phyloP scores from a whole-genome alignment of 2,329 filamentous ascomycete genomes.

The Talaromyces amestolkiae region DNA sequence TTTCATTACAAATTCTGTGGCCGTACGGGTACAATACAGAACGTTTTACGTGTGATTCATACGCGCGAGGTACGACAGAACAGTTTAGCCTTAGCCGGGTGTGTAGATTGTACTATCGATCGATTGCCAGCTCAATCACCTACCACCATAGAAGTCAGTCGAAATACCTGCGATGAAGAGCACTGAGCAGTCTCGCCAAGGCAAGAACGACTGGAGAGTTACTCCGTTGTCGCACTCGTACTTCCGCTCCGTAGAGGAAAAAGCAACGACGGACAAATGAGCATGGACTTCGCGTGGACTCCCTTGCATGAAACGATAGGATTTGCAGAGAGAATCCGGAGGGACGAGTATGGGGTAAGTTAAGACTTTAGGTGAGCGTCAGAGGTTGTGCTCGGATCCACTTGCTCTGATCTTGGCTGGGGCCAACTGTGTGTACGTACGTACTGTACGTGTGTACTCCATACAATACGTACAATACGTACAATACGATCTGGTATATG shows the following conservation, averaged over 20 bases:
- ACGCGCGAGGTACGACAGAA: neutral
- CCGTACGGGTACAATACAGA: neutral
- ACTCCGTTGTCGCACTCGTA: constrained; percentile 1
- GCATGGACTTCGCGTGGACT: constrained; percentile 17
- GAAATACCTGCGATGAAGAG: neutral
- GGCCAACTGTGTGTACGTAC: neutral
- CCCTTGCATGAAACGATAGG: constrained; percentile 16
- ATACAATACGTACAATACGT: neutral
- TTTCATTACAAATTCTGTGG: neutral
- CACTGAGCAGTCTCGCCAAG: neutral
- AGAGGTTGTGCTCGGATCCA: constrained; percentile 5
- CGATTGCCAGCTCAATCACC: neutral
- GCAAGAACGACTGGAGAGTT: neutral
- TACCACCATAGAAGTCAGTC: neutral
- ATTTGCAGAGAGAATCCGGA: constrained; percentile 13
- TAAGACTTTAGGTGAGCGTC: neutral
- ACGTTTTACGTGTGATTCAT: neutral
- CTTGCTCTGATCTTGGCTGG: constrained; percentile 1
- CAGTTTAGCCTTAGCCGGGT: neutral
- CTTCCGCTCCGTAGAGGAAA: neutral
- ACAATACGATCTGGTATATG: neutral
- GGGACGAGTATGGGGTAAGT: constrained; percentile 14
- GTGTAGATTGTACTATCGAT: neutral
- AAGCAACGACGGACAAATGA: constrained; percentile 14
- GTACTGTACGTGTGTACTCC: neutral